Percentiles rank a stretch among this genome's conserved stretches.
Evolutionary conservation across 78 protist species (phyloP).

Genomic region (Dictyostelium citrinum): DNA sequence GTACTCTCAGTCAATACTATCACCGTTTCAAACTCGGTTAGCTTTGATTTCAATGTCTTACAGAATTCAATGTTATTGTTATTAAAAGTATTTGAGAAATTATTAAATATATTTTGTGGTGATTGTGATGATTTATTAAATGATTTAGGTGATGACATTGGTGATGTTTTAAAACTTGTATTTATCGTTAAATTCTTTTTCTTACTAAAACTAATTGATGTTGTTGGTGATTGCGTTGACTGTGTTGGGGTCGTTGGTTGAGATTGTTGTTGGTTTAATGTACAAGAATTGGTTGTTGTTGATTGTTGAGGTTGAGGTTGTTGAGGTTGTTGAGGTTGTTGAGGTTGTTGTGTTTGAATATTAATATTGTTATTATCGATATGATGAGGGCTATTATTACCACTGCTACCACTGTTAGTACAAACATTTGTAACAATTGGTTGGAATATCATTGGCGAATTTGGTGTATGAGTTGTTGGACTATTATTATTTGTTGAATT

Average conservation of each 20-base stretch:
- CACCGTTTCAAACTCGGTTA: background rate
- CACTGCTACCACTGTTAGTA: background rate
- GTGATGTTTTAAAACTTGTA: constrained; percentile 4
- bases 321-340: background rate
- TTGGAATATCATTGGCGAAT: background rate
- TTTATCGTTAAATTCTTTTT: background rate
- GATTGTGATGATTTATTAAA: background rate
- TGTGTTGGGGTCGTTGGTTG: background rate
- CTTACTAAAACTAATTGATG: background rate
- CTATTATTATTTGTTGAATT: background rate
- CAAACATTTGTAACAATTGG: background rate
- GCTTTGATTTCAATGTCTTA: background rate
- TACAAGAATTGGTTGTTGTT: background rate
- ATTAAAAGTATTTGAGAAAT: background rate
- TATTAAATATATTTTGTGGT: background rate
- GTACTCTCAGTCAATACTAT: background rate
- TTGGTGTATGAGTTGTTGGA: background rate
- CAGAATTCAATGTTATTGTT: background rate
- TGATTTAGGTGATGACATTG: background rate
- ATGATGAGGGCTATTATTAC: background rate
- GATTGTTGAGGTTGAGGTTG: background rate
- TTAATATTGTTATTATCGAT: background rate
- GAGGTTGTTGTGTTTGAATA: background rate
- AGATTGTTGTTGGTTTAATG: background rate
- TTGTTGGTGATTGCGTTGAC: background rate